Conservation (phyloP, 768 basidiomycete species). For the Leccinum sublutescens region DNA sequence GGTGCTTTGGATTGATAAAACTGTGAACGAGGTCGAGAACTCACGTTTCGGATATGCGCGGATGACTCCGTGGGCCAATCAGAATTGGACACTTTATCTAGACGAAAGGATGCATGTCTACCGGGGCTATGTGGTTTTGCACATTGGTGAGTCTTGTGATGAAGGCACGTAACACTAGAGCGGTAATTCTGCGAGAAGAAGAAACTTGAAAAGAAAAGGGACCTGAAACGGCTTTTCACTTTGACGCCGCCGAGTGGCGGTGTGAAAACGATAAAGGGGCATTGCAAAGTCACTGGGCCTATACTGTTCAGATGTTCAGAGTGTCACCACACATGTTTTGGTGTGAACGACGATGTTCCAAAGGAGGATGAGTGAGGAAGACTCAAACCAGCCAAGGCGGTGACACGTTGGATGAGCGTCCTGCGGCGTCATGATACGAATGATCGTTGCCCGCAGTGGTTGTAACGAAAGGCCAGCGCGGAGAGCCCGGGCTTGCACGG, state of each 20-base stretch:
- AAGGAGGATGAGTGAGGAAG: not conserved
- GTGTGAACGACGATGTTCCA: not conserved
- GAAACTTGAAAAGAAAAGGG: not conserved
- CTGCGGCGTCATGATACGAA: not conserved
- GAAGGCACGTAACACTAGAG: not conserved
- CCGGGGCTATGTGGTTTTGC: not conserved
- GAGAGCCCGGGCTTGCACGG: not conserved
- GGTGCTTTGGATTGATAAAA: not conserved
- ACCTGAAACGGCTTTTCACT: not conserved
- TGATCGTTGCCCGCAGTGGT: not conserved
- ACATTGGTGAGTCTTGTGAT: not conserved
- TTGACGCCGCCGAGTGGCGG: not conserved
- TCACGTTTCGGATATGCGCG: not conserved
- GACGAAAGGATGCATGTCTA: not conserved
- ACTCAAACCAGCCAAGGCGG: not conserved
- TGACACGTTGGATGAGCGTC: not conserved
- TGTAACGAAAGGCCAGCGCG: not conserved
- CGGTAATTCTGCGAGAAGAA: too few species aligned
- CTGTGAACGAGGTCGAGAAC: not conserved
- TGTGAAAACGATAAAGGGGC: not conserved
- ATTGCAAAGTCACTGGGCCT: too few species aligned
- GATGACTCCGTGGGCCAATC: not conserved
- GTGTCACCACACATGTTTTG: not conserved
- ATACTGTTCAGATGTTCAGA: not conserved
- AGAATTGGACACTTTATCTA: not conserved